Conservation (phyloP, 108 stramenopile species). For the Chaetoceros muelleri region DNA sequence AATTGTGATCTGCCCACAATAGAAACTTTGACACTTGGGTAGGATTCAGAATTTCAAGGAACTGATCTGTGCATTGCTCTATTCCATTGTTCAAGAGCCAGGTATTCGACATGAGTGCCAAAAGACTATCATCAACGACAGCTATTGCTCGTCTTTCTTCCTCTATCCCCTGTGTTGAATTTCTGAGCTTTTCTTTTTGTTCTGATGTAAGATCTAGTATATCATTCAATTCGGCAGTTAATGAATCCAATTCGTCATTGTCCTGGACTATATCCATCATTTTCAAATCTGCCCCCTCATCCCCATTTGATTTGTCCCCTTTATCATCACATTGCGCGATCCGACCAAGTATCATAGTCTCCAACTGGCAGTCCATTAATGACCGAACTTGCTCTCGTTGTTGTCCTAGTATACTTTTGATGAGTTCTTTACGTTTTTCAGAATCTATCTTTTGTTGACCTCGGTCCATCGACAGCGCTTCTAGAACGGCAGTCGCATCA, state of each 20-base stretch:
- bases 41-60: slow-evolving; percentile 71
- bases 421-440: slow-evolving; percentile 46
- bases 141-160: slow-evolving; percentile 58
- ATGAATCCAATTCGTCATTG: slow-evolving; percentile 34
- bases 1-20: slow-evolving; percentile 79
- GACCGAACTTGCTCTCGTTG: slow-evolving; percentile 65
- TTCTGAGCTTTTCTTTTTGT: slow-evolving; percentile 34
- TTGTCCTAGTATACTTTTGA: slow-evolving; percentile 58
- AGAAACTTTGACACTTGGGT: slow-evolving; percentile 79
- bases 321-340: slow-evolving; percentile 6
- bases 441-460: slow-evolving; percentile 63
- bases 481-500: slow-evolving; percentile 21
- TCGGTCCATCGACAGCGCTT: slow-evolving; percentile 82
- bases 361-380: slow-evolving; percentile 56
- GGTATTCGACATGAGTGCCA: slow-evolving; percentile 53
- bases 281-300: slow-evolving; percentile 4
- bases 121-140: slow-evolving; percentile 42
- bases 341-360: slow-evolving; percentile 42
- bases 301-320: background rate
- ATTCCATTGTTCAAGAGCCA: slow-evolving; percentile 78
- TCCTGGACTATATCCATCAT: slow-evolving; percentile 6
- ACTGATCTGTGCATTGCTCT: slow-evolving; percentile 51
- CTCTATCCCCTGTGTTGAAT: slow-evolving; percentile 29
- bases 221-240: slow-evolving; percentile 41
- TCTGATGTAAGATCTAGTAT: slow-evolving; percentile 45